phyloP scores from a whole-genome alignment of 192 early-diverging fungal genomes.

The Mycoemilia scoparia region DNA sequence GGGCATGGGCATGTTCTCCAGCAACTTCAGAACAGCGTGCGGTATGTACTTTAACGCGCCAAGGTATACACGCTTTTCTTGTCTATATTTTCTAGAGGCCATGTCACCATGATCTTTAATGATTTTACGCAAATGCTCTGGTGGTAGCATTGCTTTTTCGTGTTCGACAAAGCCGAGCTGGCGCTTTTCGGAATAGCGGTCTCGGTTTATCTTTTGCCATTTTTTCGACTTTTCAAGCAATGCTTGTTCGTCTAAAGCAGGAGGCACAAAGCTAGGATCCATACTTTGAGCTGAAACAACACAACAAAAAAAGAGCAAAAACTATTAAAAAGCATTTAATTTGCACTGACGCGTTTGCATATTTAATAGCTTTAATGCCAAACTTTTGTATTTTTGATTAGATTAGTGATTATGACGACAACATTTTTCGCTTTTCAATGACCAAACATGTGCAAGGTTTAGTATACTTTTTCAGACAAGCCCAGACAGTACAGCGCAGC shows the following conservation, averaged over 20 bases:
- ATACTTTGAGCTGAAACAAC: no score
- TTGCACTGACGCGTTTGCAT: no score
- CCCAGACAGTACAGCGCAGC: no score
- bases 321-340: no score
- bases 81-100: conserved; percentile 88
- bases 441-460: no score
- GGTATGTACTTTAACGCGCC: conserved; percentile 98
- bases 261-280: conserved; percentile 19
- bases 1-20: conserved; percentile 99
- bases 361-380: no score
- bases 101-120: conserved; percentile 99
- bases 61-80: conserved; percentile 96
- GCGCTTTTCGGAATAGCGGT: conserved; percentile 84
- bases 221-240: conserved; percentile 52
- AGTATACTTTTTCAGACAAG: no score
- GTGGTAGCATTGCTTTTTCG: conserved; percentile 93
- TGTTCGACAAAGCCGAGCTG: conserved; percentile 89
- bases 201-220: conserved; percentile 80
- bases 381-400: no score
- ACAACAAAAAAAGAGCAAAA: no score
- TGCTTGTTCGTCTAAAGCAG: conserved; percentile 7
- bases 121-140: conserved; percentile 94
- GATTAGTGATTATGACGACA: no score
- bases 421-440: no score
- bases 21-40: conserved; percentile 89